These are phyloP conservation scores for Aechmea fasciata DNA, from an alignment of 176 grass and related monocot genomes.

Conservation along the genomic window DNA sequence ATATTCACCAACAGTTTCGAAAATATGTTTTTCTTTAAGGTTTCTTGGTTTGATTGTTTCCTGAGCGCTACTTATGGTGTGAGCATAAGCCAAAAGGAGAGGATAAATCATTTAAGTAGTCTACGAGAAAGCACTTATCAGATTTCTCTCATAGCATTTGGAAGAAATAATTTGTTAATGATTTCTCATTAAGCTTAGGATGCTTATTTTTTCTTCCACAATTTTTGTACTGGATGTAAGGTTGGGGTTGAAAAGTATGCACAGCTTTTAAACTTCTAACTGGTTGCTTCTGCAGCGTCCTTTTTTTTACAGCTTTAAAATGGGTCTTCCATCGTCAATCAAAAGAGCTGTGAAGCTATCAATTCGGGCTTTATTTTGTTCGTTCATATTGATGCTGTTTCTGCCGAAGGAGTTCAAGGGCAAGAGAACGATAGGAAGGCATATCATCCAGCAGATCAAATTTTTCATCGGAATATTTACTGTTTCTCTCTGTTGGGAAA, in stretches of 20 bases:
- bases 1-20: too few species aligned
- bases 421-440: conserved; percentile 35
- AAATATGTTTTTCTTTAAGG: too few species aligned
- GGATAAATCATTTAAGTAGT: neutral
- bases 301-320: conserved; percentile 91
- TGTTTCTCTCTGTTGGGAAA: conserved; percentile 79
- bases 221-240: neutral
- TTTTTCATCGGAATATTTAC: conserved; percentile 34
- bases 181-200: neutral
- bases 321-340: conserved; percentile 56
- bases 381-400: conserved; percentile 33
- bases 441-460: conserved; percentile 43
- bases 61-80: too few species aligned
- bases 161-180: neutral
- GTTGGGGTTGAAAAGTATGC: neutral
- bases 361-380: conserved; percentile 42
- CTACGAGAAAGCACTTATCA: neutral
- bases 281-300: conserved; percentile 50
- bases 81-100: neutral
- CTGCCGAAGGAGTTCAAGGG: conserved; percentile 53
- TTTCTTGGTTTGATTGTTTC: too few species aligned
- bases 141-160: neutral
- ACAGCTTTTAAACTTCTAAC: conserved; percentile 4
- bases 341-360: conserved; percentile 66
- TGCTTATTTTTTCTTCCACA: neutral